These are phyloP conservation scores for Metarhizium guizhouense DNA, from an alignment of 2,329 filamentous ascomycete species.

Conservation along the genomic window DNA sequence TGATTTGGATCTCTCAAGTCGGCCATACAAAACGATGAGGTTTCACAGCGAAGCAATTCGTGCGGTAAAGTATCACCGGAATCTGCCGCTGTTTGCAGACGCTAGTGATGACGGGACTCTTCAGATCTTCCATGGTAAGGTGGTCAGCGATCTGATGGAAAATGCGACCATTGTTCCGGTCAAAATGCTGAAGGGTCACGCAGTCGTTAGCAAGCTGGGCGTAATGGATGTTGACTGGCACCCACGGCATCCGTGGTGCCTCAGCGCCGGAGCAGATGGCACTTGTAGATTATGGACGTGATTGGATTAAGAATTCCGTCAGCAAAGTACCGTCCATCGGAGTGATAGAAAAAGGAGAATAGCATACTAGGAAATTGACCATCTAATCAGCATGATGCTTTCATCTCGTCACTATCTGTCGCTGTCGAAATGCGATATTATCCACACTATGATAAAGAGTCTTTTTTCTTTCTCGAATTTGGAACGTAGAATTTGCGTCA, in stretches of 20 bases:
- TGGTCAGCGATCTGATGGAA: conserved; percentile 89
- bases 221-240: conserved; percentile 97
- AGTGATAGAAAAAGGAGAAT: neutral
- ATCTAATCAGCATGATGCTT: too few relatives aligned
- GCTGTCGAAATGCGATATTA: too few relatives aligned
- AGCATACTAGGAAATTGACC: neutral
- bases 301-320: neutral
- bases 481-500: too few relatives aligned
- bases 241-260: conserved; percentile 84
- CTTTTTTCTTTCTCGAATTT: too few relatives aligned
- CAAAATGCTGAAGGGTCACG: conserved; percentile 87
- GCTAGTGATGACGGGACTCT: conserved; percentile 89
- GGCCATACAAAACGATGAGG: conserved; percentile 92
- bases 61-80: conserved; percentile 77
- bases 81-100: conserved; percentile 81
- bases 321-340: neutral
- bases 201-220: conserved; percentile 74
- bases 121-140: conserved; percentile 95
- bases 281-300: conserved; percentile 83
- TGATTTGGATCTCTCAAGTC: conserved; percentile 81
- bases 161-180: conserved; percentile 94
- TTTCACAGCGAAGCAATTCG: conserved; percentile 92
- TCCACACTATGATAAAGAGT: neutral
- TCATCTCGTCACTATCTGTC: too few relatives aligned
- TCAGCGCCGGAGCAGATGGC: conserved; percentile 90